Base-by-base conservation (phyloP, 1,284 basidiomycete species). In the Chalciporus sp. region DNA sequence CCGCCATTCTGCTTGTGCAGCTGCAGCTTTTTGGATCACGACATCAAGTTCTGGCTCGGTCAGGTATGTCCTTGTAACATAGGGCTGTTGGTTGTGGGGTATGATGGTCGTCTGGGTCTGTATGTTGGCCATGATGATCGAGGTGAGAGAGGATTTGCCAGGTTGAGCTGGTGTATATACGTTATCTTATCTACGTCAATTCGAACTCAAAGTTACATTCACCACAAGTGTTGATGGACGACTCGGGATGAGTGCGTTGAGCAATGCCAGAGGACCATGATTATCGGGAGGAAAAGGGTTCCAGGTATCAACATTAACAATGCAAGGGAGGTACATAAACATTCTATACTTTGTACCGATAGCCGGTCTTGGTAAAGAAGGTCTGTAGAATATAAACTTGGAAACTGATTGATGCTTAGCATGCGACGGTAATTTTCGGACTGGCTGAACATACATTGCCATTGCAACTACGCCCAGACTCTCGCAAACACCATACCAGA, bases 361-460 rank as follows among this genome's bases (percentile, higher is more conserved):
- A 82, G 39, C 90, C 91, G 7, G 91, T 92, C 69, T 88, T 86
- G 33, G 90, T 94, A 75, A 95, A 95, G 85, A 95, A 95, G 20
- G 92, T 95, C 72, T 95, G 93, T 35, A 95, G 81, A 46, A 95
- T 79, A 71, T 94, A 95, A 23, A 95, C 90, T 73, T 95, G 94
- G 54, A 89, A 73, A 12, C 92, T 95, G 65, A n/a, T 50, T 10
- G 5, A 39, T 42, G 41, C 28, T 58, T 40, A 61, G 48, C n/a
- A 10, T 35, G 9, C 3, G 26, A 17, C 17, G 3, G 16, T 37
- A 47, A 17, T 31, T 23, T 40, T 55, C 29, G 31, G 23, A 51
- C 16, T 55, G 37, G 47, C 48, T 37, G 42, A 29, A 79, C 88
- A 58, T 74, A 92, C 90, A 84, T 73, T 27, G 93, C 91, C 90